phyloP scores from a whole-genome alignment of 148 eudicot species.

The Talinum fruticosum region DNA sequence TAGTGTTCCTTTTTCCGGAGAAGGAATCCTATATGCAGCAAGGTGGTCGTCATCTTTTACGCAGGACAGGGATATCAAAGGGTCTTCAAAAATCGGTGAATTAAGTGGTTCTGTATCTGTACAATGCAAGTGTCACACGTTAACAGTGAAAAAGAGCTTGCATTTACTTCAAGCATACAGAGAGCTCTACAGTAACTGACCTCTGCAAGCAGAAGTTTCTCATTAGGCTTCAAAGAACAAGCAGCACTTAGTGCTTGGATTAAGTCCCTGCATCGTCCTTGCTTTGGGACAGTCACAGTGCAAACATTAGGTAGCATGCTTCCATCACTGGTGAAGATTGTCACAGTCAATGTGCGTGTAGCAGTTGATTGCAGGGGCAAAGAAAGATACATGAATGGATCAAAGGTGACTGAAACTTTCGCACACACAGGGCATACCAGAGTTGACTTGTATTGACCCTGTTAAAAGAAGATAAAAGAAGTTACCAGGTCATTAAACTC shows the following conservation, averaged over 20 bases:
- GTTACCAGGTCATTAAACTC: background rate
- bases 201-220: slow-evolving; percentile 98
- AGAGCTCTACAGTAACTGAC: slow-evolving; percentile 29
- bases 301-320: slow-evolving; percentile 72
- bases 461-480: slow-evolving; percentile 31
- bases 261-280: slow-evolving; percentile 89
- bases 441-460: slow-evolving; percentile 99
- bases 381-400: slow-evolving; percentile 98
- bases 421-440: slow-evolving; percentile 83
- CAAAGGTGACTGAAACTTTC: slow-evolving; percentile 89
- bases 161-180: background rate
- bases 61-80: slow-evolving; percentile 61
- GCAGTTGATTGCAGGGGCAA: slow-evolving; percentile 87
- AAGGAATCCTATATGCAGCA: slow-evolving; percentile 89
- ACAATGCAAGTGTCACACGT: slow-evolving; percentile 9
- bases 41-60: slow-evolving; percentile 89
- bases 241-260: slow-evolving; percentile 77
- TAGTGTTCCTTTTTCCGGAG: slow-evolving; percentile 48
- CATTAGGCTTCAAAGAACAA: slow-evolving; percentile 71
- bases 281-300: slow-evolving; percentile 84
- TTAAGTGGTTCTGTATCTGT: slow-evolving; percentile 77
- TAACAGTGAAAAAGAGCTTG: background rate
- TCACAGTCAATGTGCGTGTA: slow-evolving; percentile 77
- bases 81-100: slow-evolving; percentile 88
- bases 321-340: slow-evolving; percentile 83